Base-by-base conservation (phyloP, 345 rosid species). In the Hypericum perforatum region DNA sequence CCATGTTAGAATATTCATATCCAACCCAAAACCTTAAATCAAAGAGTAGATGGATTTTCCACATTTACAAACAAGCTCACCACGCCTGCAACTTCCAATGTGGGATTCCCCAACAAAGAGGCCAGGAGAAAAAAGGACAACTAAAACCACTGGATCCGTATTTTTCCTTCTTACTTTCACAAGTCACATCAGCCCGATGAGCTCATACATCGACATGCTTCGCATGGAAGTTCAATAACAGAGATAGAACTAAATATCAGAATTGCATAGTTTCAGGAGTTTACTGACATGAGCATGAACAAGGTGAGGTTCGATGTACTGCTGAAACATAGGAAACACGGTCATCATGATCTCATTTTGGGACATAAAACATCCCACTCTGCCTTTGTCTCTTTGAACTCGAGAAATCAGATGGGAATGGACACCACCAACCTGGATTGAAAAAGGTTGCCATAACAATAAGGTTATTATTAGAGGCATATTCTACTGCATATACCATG, bases 261-360 rank as follows among this genome's bases (percentile, higher is more conserved):
- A 55, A 42, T 58, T 41, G 7, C 10, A 41, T 57, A 44, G 29
- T 15, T 15, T 32, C 36, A 9, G 29, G 32, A 59, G 68, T 57
- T 38, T 43, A 82, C 99, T 86, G 50, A 94, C 99, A 73, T 94
- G 97, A 54, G 99, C 99, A 65, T 89, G 94, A 70, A 94, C 99
- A 70, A 94, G 97, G 71, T 94, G 99, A 8, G 95, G 99, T 67
- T 94, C 99, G 52, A 89, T 89, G 62, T 84, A 78, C 74, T 85
- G 97, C 79, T 94, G 99, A 74, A 94, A 94, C 90, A 94, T 85
- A 47, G 99, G 99, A 67, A 94, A 94, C 37, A 94, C 95, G 37
- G 80, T 80, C 87, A 82, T 94, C 97, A 94, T 85, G 71, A 94
- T 89, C 75, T 89, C 99, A 61, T 89, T 86, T 73, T 94, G 99